Evolutionary conservation across 306 rosid species (phyloP), one percentile per base, ranked within the genome.

Genomic region (Styphnolobium japonicum): DNA sequence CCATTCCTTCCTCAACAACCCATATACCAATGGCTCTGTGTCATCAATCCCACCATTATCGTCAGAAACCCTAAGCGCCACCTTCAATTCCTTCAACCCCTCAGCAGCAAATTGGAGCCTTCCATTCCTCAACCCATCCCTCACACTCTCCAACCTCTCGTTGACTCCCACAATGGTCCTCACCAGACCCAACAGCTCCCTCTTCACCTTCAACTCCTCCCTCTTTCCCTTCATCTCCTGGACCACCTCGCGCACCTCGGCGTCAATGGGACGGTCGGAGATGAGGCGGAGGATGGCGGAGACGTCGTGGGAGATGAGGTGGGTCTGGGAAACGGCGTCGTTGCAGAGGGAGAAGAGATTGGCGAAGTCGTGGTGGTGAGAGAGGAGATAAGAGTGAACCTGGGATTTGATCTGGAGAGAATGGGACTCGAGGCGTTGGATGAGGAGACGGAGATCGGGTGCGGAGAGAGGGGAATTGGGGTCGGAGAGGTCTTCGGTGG

Each of bases 361-460:
- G 18, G 83, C 85, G 84, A 96, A 93, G 52, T 96, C 96, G 1
- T 82, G 84, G 61, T 82, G 96, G 84, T 96, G 97, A 10, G 96
- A 82, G 57, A 86, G 63, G 82, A 96, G 77, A 82, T 96, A 93
- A 55, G 96, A 83, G 23, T 81, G 96, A 61, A 95, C 88, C 81
- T 89, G 91, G 3, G 94, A 77, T 29, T 89, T 93, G 86, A 95
- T 93, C 72, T 87, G 94, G 69, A 89, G 87, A 48, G 98, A 93
- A 75, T 93, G 98, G 6, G 99, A 90, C 66, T 95, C 99, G n/a
- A 95, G 94, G 16, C 99, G 94, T 70, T 91, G 91, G 85, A 91
- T 92, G 46, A 95, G 89, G 83, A 91, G 98, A 70, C 94, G 97
- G 67, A 96, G 99, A 93, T 96, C 98, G 14, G 99, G 99, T 8